Conservation (phyloP, 345 rosid species). For the Boechera stricta region DNA sequence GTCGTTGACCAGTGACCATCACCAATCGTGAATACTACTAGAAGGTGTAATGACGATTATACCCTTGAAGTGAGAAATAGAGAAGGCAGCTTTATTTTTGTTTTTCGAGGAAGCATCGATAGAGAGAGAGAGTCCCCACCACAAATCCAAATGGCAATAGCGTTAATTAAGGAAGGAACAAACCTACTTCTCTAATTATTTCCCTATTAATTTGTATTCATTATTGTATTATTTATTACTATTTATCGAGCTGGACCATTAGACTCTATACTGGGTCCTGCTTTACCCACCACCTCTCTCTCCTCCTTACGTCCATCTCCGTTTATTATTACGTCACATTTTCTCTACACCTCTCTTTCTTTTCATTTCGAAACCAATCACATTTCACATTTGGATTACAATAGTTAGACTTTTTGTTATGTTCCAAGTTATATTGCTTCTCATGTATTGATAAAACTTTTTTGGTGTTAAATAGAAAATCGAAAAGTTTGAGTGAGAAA, state of each 20-base stretch:
- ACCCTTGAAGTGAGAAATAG: not conserved
- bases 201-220: not conserved
- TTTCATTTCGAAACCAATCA: not conserved
- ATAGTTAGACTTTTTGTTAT: not conserved
- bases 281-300: slow-evolving; percentile 42
- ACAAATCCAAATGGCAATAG: slow-evolving; percentile 41
- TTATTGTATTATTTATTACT: not conserved
- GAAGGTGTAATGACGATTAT: not conserved
- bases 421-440: not conserved
- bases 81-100: not conserved
- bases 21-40: too few relatives aligned
- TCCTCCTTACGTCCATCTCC: slow-evolving; percentile 41
- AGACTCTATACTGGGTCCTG: slow-evolving; percentile 23
- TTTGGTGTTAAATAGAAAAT: too few relatives aligned
- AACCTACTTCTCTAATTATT: slow-evolving; percentile 35
- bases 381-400: not conserved
- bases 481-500: too few relatives aligned
- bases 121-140: slow-evolving; percentile 34
- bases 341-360: not conserved
- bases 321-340: slow-evolving; percentile 38
- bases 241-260: slow-evolving; percentile 44
- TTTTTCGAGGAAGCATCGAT: slow-evolving; percentile 9
- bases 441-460: not conserved
- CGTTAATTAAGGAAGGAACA: slow-evolving; percentile 47
- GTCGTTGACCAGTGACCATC: slow-evolving; percentile 28